A percentile compares a stretch with the other conserved stretches of the same genome.
Evolutionary conservation across 176 grass and related monocot genomes (phyloP).

Genomic region (Echinochloa phyllopogon): DNA sequence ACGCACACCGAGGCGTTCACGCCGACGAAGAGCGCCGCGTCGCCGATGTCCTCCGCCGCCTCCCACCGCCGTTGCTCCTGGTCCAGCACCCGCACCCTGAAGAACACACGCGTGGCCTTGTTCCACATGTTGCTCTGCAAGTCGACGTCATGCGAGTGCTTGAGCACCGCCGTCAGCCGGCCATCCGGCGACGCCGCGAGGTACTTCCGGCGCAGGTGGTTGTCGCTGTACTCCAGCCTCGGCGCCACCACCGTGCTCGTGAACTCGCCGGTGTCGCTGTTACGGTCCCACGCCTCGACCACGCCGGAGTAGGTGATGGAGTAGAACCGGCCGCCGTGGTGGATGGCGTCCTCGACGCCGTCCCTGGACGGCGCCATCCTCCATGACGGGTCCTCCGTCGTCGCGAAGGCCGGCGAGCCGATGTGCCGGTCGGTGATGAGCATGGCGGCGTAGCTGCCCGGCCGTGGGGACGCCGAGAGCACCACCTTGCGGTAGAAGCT

Average conservation of each 20-base stretch:
- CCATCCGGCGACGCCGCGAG: background rate
- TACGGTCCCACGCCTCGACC: background rate
- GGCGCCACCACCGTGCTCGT: background rate
- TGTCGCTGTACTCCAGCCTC: background rate
- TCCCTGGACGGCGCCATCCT: background rate
- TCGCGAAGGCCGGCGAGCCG: background rate
- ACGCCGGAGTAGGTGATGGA: conserved; percentile 25
- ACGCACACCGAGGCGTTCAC: background rate
- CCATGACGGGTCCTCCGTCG: background rate
- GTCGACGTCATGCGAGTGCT: background rate
- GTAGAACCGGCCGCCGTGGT: background rate
- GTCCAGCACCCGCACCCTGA: background rate
- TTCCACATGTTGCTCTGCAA: too few relatives aligned
- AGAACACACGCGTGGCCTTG: background rate
- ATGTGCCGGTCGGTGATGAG: background rate
- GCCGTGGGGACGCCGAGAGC: background rate
- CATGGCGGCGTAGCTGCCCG: background rate
- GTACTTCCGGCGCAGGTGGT: background rate
- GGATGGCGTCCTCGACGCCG: conserved; percentile 30
- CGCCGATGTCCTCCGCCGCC: background rate
- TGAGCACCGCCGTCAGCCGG: background rate
- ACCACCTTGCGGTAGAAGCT: background rate
- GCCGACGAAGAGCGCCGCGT: background rate
- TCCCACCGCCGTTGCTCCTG: background rate
- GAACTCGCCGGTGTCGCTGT: background rate